Conservation (phyloP, 495 filamentous ascomycete genomes). For the Talaromyces stipitatus region DNA sequence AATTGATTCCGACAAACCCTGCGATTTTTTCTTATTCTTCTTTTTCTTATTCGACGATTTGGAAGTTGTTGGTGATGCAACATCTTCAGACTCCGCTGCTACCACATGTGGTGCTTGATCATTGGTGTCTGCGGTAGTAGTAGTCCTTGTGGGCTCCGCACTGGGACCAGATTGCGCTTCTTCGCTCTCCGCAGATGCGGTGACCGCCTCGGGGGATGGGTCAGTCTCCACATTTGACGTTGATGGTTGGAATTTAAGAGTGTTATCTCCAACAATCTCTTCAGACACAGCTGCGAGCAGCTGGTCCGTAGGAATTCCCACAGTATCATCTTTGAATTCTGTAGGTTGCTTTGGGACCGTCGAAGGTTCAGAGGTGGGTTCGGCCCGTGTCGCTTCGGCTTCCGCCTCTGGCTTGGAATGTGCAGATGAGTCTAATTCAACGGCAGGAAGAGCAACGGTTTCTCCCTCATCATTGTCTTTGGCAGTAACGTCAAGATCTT, state of each 20-base stretch:
- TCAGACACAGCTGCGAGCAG: background rate
- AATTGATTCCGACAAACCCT: background rate
- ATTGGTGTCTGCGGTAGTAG: background rate
- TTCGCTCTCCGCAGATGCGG: conserved; percentile 1
- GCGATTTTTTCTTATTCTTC: conserved; percentile 9
- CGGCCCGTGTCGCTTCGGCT: background rate
- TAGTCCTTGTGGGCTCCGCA: too few species aligned
- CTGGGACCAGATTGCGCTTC: too few species aligned
- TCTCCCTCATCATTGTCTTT: conserved; percentile 2
- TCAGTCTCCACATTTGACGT: background rate
- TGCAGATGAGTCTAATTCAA: background rate
- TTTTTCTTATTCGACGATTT: conserved; percentile 7
- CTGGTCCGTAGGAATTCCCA: background rate
- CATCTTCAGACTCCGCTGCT: conserved; percentile 6
- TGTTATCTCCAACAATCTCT: background rate
- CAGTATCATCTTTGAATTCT: background rate
- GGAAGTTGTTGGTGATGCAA: background rate
- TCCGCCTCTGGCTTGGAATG: background rate
- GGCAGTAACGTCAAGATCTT: conserved; percentile 9
- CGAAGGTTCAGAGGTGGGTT: background rate
- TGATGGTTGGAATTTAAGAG: background rate
- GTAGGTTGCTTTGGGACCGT: background rate
- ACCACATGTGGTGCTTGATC: conserved; percentile 1
- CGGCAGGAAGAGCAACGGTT: background rate
- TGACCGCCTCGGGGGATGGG: conserved; percentile 1